phyloP scores from a whole-genome alignment of 2,329 filamentous ascomycete genomes.

The Exophiala oligosperma region DNA sequence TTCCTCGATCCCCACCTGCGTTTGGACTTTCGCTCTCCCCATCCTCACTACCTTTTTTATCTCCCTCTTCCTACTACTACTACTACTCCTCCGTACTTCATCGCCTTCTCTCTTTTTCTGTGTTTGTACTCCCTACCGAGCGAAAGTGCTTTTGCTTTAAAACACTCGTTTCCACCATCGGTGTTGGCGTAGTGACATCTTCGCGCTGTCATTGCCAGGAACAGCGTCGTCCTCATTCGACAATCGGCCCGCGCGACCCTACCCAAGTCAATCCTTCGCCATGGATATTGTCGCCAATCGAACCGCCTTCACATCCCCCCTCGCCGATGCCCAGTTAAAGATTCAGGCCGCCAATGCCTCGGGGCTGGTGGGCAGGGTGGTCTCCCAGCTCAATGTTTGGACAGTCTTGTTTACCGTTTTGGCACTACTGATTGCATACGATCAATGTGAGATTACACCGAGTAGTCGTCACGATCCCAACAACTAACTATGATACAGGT shows the following conservation, averaged over 20 bases:
- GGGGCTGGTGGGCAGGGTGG: slow-evolving; percentile 21
- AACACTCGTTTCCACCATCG: not conserved
- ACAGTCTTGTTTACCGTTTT: slow-evolving; percentile 71
- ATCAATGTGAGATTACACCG: slow-evolving; percentile 75
- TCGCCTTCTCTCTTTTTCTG: not conserved
- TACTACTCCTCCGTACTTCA: not conserved
- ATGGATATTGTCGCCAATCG: slow-evolving; percentile 56
- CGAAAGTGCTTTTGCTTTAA: not conserved
- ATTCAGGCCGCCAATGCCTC: slow-evolving; percentile 40
- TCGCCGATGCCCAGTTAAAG: slow-evolving; percentile 62
- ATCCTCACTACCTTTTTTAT: not conserved
- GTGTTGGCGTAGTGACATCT: not conserved
- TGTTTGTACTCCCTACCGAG: not conserved
- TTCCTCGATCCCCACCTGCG: no score
- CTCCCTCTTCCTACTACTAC: not conserved
- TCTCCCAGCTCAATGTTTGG: slow-evolving; percentile 53
- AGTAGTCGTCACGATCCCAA: not conserved
- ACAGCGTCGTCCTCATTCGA: slow-evolving; percentile 20
- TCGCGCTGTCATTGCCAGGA: not conserved
- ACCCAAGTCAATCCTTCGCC: slow-evolving; percentile 5
- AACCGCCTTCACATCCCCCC: slow-evolving; percentile 66
- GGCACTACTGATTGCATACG: slow-evolving; percentile 73
- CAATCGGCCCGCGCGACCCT: slow-evolving; percentile 3
- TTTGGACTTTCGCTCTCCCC: no score
- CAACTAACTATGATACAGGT: slow-evolving; percentile 50